A percentile compares a stretch with the other conserved stretches of the same genome.
Conservation (phyloP, 2,329 filamentous ascomycete species). For the Trichoderma sp. region DNA sequence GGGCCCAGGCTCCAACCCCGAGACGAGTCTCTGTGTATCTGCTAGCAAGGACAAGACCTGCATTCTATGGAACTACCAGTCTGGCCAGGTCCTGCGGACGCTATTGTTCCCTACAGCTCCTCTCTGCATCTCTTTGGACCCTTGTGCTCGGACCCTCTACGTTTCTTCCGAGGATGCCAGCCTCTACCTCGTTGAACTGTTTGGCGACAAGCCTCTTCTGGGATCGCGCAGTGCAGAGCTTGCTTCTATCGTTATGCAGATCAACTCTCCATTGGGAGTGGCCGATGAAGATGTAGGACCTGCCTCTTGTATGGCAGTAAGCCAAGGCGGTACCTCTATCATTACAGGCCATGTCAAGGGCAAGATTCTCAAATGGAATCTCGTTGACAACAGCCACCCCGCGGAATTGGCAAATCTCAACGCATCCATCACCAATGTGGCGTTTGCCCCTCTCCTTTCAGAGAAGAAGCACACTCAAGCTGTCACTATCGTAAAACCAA, state of each 20-base stretch:
- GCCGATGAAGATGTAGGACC: constrained; percentile 66
- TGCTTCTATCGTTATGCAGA: constrained; percentile 61
- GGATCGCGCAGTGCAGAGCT: constrained; percentile 55
- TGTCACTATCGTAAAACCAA: constrained; percentile 77
- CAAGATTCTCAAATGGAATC: constrained; percentile 79
- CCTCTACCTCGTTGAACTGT: constrained; percentile 78
- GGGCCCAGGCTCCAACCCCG: constrained; percentile 67
- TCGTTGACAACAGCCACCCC: constrained; percentile 69
- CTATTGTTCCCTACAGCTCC: constrained; percentile 77
- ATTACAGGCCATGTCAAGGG: constrained; percentile 82
- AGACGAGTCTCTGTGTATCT: constrained; percentile 82
- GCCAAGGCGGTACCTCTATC: constrained; percentile 79
- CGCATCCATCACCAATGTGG: constrained; percentile 79
- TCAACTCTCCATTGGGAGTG: constrained; percentile 58
- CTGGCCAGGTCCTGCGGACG: constrained; percentile 75
- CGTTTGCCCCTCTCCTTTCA: constrained; percentile 68
- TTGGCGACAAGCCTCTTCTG: constrained; percentile 60
- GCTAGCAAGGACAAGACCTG: constrained; percentile 85
- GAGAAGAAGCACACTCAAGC: constrained; percentile 50
- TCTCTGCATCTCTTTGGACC: constrained; percentile 75
- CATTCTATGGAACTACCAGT: constrained; percentile 90
- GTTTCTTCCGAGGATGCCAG: constrained; percentile 79
- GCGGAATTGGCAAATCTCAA: constrained; percentile 73
- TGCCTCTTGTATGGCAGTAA: constrained; percentile 70
- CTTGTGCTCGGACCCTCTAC: constrained; percentile 81